Base-by-base conservation (phyloP, 495 filamentous ascomycete species). In the Neurospora pannonica region DNA sequence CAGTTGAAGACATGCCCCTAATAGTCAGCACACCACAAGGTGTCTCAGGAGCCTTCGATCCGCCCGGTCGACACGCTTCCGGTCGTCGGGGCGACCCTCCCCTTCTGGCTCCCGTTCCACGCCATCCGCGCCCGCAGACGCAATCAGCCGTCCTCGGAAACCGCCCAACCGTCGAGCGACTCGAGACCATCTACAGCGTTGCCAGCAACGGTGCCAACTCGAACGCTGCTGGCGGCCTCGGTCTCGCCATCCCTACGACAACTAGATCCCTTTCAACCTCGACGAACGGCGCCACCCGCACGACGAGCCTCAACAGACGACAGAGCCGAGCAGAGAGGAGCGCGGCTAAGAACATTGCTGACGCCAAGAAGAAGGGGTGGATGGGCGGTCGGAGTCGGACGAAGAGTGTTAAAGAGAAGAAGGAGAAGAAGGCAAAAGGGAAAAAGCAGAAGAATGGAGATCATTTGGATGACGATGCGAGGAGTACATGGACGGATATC, bases 141-240 rank as follows among this genome's bases (percentile, higher is more conserved):
- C 82, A 81, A 40, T 78, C 79, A 39, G 78, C 80, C 39, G 73
- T 83, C 71, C 79, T 86, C 24, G 54, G 54, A 36, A 67, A 34
- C 28, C 84, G 86, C 11, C 87, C 88, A 24, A 79, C 83, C 1
- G 84, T 84, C 36, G 85, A 86, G 71, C 92, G 92, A 89, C 85
- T 97, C 34, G 93, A 92, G 72, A 96, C 93, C 0, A 95, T 97
- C 78, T 96, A 94, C 79, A 90, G 90, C 40, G 83, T 96, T 15
- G 92, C 92, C 0, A 92, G 92, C 6, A 83, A 90, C 75, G 84
- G 94, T 36, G 89, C 90, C 71, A 94, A 91, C 82, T 89, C 89
- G 77, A 90, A 88, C 34, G 88, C 92, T 19, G 88, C 86, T 34
- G 82, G 85, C 91, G 8, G 72, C 70, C 36, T 31, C 69, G 13